Evolutionary conservation across 2,329 filamentous ascomycete genomes (phyloP).

Genomic region (Lasiodiplodia sp.): DNA sequence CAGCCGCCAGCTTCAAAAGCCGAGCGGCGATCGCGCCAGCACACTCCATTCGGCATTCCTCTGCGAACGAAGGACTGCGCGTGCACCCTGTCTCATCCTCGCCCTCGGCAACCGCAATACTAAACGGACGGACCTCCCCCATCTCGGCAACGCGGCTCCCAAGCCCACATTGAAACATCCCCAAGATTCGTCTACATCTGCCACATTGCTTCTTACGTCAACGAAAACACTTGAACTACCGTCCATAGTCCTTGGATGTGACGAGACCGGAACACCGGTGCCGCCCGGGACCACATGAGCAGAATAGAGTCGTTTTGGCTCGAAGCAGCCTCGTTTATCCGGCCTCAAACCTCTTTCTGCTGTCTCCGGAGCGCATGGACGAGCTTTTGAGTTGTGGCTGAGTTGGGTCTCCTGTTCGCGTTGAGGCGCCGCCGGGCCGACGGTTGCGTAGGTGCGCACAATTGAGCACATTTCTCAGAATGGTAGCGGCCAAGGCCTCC

Average conservation of each 20-base stretch:
- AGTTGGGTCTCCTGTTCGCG: not conserved
- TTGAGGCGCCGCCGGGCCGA: constrained; percentile 14
- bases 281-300: not conserved
- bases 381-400: too few species aligned
- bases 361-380: not conserved
- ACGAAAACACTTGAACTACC: not conserved
- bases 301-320: constrained; percentile 5
- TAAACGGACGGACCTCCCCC: not conserved
- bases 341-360: not conserved
- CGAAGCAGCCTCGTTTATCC: not conserved
- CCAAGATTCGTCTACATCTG: not conserved
- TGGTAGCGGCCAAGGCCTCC: constrained; percentile 22
- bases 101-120: not conserved
- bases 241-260: not conserved
- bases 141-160: constrained; percentile 21
- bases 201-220: not conserved
- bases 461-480: constrained; percentile 29
- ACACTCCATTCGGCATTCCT: not conserved
- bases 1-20: constrained; percentile 7
- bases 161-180: constrained; percentile 18
- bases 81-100: not conserved
- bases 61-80: not conserved
- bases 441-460: constrained; percentile 16
- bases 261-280: constrained; percentile 3
- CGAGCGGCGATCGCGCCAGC: constrained; percentile 5